Conservation (phyloP, 495 filamentous ascomycete genomes). For the Neurospora tetraspora region DNA sequence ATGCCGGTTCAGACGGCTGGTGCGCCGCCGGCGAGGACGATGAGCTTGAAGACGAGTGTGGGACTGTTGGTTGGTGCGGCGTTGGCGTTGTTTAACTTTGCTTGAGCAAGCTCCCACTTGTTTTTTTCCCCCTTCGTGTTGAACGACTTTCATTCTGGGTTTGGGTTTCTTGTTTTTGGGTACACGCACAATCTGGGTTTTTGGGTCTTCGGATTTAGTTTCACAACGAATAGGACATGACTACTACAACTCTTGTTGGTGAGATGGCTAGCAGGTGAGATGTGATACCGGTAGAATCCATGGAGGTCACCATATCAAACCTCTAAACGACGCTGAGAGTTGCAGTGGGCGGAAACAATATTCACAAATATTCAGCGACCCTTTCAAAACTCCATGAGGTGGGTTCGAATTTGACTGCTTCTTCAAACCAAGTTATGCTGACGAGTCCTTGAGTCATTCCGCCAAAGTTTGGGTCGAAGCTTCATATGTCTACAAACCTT, state of each 20-base stretch:
- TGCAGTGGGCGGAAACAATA: neutral
- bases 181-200: neutral
- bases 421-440: neutral
- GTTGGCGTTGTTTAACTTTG: neutral
- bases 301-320: neutral
- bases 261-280: neutral
- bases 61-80: neutral
- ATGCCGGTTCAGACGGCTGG: neutral
- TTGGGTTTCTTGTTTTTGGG: neutral
- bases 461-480: neutral
- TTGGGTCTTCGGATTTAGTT: neutral
- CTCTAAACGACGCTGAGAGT: neutral
- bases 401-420: neutral
- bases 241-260: slow-evolving; percentile 17
- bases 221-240: neutral
- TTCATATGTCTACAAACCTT: neutral
- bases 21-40: slow-evolving; percentile 21
- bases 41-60: slow-evolving; percentile 4
- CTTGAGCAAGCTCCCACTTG: neutral
- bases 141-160: neutral
- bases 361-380: neutral
- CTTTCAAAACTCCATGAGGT: neutral
- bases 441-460: neutral
- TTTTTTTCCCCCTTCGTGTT: neutral
- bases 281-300: neutral